Conservation (phyloP, 148 eudicot genomes). For the Vaccinium myrtillus region DNA sequence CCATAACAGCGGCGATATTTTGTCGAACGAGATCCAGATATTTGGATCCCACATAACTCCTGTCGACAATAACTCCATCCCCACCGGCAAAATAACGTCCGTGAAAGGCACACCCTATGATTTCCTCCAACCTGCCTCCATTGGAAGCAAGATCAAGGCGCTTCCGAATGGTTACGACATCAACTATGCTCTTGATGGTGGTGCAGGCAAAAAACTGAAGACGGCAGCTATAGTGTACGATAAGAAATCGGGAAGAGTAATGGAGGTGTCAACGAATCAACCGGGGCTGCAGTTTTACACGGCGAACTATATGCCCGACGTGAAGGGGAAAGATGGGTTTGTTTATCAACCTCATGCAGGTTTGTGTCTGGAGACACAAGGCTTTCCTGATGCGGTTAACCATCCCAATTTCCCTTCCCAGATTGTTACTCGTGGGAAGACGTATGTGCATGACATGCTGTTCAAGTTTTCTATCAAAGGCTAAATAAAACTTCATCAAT, state of each 20-base stretch:
- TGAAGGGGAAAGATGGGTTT: slow-evolving; percentile 63
- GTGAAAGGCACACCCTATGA: slow-evolving; percentile 72
- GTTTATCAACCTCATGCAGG: slow-evolving; percentile 51
- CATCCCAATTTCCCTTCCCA: slow-evolving; percentile 71
- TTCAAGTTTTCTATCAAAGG: slow-evolving; percentile 43
- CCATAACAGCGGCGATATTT: slow-evolving; percentile 55
- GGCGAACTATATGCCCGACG: slow-evolving; percentile 31
- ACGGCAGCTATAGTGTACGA: slow-evolving; percentile 46
- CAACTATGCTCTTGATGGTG: slow-evolving; percentile 58
- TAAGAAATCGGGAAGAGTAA: slow-evolving; percentile 49
- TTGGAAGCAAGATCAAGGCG: slow-evolving; percentile 45
- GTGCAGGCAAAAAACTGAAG: slow-evolving; percentile 26
- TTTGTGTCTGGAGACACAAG: slow-evolving; percentile 83
- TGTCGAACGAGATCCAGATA: slow-evolving; percentile 54
- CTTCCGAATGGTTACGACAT: slow-evolving; percentile 63
- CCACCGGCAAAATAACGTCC: slow-evolving; percentile 58
- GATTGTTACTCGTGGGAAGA: slow-evolving; percentile 48
- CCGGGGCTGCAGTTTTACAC: slow-evolving; percentile 90
- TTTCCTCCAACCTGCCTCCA: slow-evolving; percentile 45
- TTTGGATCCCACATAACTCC: slow-evolving; percentile 67
- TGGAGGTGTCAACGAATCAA: slow-evolving; percentile 53
- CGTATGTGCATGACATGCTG: slow-evolving; percentile 53
- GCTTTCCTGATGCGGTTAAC: slow-evolving; percentile 70
- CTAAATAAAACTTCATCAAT: neutral
- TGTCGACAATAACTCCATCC: slow-evolving; percentile 51